Evolutionary conservation across 2,329 filamentous ascomycete species (phyloP).

Genomic region (Beauveria varroae): DNA sequence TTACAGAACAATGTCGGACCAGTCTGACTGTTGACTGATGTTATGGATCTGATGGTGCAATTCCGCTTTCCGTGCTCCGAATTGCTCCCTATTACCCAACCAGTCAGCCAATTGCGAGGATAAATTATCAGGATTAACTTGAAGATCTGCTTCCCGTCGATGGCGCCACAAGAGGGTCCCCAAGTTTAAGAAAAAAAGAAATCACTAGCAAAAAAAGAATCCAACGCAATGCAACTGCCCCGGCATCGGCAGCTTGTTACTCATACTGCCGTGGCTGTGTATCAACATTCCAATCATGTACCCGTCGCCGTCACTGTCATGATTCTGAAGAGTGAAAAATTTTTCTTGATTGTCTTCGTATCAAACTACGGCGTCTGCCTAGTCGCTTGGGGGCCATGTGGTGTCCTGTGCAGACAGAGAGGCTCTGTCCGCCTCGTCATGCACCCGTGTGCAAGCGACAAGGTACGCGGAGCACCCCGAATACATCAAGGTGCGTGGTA

Average conservation of each 20-base stretch:
- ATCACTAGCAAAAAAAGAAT: too few species aligned
- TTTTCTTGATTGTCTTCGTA: background rate
- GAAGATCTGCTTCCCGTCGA: too few species aligned
- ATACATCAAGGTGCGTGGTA: too few species aligned
- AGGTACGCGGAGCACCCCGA: too few species aligned
- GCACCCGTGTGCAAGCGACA: background rate
- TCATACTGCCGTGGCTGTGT: background rate
- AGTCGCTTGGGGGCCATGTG: background rate
- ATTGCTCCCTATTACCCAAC: too few species aligned
- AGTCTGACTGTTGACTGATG: background rate
- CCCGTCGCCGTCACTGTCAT: background rate
- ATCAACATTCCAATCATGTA: background rate
- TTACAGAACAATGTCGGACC: background rate
- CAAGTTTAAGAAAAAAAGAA: too few species aligned
- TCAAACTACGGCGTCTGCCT: background rate
- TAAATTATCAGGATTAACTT: too few species aligned
- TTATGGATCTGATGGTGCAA: background rate
- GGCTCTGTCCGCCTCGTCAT: background rate
- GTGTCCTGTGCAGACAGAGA: background rate
- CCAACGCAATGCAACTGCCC: background rate
- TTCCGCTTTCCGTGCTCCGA: background rate
- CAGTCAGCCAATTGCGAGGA: too few species aligned
- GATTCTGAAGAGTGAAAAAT: background rate
- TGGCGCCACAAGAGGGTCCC: too few species aligned
- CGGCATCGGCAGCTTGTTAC: constrained; percentile 1